Evolutionary conservation across 1,284 basidiomycete species (phyloP).

Genomic region (Malassezia brasiliensis): DNA sequence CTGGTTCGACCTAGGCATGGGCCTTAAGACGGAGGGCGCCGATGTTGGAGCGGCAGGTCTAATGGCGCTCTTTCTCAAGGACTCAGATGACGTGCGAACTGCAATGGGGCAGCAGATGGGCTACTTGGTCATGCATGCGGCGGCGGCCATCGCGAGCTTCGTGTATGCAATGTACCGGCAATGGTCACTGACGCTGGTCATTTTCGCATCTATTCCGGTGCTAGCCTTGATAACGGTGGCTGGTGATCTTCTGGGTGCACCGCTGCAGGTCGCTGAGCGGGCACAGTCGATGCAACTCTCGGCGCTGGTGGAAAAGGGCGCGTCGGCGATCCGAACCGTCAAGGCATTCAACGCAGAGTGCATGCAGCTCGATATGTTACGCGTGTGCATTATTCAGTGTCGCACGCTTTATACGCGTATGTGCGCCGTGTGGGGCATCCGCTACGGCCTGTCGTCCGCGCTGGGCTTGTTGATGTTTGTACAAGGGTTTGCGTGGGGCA

Average conservation of each 20-base stretch:
- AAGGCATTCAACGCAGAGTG: constrained; percentile 84
- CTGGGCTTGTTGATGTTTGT: constrained; percentile 85
- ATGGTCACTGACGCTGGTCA: constrained; percentile 76
- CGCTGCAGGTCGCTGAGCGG: constrained; percentile 63
- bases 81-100: constrained; percentile 83
- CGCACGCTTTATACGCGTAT: constrained; percentile 52
- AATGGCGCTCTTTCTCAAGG: constrained; percentile 89
- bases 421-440: constrained; percentile 66
- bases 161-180: constrained; percentile 70
- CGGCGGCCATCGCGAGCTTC: constrained; percentile 69
- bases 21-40: neutral
- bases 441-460: constrained; percentile 59
- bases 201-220: constrained; percentile 78
- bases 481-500: constrained; percentile 91
- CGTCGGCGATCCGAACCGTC: constrained; percentile 74
- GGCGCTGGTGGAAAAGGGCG: constrained; percentile 67
- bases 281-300: constrained; percentile 61
- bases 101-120: constrained; percentile 71
- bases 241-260: constrained; percentile 57
- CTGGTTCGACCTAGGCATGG: constrained; percentile 38
- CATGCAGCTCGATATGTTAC: constrained; percentile 57
- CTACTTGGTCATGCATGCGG: constrained; percentile 66
- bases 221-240: constrained; percentile 62
- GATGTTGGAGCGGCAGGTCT: constrained; percentile 70
- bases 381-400: constrained; percentile 53